Evolutionary conservation across 352 stramenopile species (phyloP).

Genomic region (Phytophthora sansomeana): DNA sequence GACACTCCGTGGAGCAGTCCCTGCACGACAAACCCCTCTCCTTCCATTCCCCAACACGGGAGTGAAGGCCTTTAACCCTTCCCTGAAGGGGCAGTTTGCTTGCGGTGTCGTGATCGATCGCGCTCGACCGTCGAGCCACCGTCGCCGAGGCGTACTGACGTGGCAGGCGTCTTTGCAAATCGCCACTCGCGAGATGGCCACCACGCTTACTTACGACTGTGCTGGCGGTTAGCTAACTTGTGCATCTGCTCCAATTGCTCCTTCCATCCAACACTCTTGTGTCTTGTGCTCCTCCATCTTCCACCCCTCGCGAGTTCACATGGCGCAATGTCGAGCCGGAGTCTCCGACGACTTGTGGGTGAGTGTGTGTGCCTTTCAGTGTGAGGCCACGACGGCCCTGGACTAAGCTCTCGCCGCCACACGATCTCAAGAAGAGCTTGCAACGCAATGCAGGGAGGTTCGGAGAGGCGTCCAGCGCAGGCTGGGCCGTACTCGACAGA

Average conservation of each 20-base stretch:
- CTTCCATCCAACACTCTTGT: not conserved
- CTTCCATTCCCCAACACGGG: not conserved
- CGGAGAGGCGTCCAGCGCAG: constrained; percentile 16
- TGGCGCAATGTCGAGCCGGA: constrained; percentile 10
- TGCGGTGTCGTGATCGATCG: not conserved
- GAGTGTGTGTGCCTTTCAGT: not conserved
- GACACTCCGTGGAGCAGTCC: constrained; percentile 17
- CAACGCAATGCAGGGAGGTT: constrained; percentile 14
- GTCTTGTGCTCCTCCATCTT: constrained; percentile 12
- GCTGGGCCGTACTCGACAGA: not conserved
- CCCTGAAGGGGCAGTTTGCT: not conserved
- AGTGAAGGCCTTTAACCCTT: too few species aligned
- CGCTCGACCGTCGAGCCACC: constrained; percentile 10
- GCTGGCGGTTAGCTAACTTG: constrained; percentile 13
- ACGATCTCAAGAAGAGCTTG: constrained; percentile 5
- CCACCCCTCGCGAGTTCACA: constrained; percentile 15
- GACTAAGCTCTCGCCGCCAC: constrained; percentile 15
- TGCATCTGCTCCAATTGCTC: not conserved
- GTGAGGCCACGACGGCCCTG: not conserved
- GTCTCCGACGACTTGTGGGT: constrained; percentile 3
- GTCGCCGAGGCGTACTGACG: constrained; percentile 6
- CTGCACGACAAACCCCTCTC: constrained; percentile 18
- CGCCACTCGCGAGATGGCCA: not conserved
- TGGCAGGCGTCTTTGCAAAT: constrained; percentile 6
- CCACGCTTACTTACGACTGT: constrained; percentile 16